Conservation (phyloP, 2,329 filamentous ascomycete genomes). For the Fusarium begoniae region DNA sequence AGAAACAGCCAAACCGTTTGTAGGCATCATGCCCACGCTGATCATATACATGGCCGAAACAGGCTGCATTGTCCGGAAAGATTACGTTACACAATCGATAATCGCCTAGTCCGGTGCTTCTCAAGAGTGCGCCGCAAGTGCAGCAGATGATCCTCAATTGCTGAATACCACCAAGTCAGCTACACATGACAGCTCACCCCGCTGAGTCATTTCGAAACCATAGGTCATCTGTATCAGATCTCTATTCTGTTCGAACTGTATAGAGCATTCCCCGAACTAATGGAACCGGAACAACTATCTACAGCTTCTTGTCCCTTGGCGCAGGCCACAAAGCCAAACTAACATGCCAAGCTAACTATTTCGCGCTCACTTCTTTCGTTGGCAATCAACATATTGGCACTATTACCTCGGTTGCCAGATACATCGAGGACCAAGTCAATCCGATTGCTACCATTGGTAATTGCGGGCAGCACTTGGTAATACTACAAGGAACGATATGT, state of each 20-base stretch:
- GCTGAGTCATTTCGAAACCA: background rate
- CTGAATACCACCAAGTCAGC: background rate
- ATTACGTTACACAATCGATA: background rate
- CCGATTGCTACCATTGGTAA: background rate
- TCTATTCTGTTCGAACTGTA: background rate
- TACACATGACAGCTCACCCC: background rate
- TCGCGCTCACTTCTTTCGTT: background rate
- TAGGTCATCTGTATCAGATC: background rate
- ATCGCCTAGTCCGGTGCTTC: background rate
- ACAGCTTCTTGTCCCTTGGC: fast-evolving
- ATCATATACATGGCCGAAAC: background rate
- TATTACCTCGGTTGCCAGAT: background rate
- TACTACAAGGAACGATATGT: too few relatives aligned
- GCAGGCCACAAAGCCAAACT: background rate
- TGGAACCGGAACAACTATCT: background rate
- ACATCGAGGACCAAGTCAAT: background rate
- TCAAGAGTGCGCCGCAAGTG: background rate
- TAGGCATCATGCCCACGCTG: background rate
- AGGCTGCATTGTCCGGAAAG: background rate
- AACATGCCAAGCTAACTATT: background rate
- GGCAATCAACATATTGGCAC: background rate
- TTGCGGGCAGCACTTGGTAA: background rate
- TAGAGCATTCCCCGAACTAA: background rate
- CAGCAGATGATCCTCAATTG: background rate
- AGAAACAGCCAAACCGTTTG: background rate